Evolutionary conservation across 345 rosid species (phyloP).

Genomic region (Limnanthes douglasii): DNA sequence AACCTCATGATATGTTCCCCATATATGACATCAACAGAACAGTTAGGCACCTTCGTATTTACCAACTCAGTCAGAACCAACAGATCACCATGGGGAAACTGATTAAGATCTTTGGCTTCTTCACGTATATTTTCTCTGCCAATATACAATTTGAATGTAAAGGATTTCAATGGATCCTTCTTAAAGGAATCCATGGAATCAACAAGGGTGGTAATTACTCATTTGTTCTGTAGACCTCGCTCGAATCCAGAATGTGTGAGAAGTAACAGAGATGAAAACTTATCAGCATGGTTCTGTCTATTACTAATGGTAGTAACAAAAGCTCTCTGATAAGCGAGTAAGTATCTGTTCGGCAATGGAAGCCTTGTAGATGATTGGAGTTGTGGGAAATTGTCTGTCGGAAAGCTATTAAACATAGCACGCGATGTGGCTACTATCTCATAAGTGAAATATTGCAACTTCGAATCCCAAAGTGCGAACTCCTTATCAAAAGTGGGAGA

Average conservation of each 20-base stretch:
- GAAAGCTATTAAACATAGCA: too few species aligned
- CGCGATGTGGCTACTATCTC: too few species aligned
- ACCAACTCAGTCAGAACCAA: constrained; percentile 61
- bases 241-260: constrained; percentile 67
- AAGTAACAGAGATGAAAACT: constrained; percentile 46
- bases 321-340: constrained; percentile 49
- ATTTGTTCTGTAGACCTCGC: constrained; percentile 45
- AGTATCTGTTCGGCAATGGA: constrained; percentile 39
- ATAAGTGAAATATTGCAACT: too few species aligned
- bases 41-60: constrained; percentile 67
- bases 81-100: constrained; percentile 46
- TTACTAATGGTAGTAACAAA: constrained; percentile 44
- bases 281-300: constrained; percentile 23
- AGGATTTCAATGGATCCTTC: constrained; percentile 50
- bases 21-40: constrained; percentile 63
- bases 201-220: constrained; percentile 49
- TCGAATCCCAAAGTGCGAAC: too few species aligned
- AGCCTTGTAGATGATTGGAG: too few species aligned
- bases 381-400: too few species aligned
- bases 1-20: too few species aligned
- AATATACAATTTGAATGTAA: constrained; percentile 42
- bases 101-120: constrained; percentile 31
- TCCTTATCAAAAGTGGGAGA: too few species aligned
- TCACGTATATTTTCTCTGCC: constrained; percentile 32
- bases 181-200: constrained; percentile 62